Evolutionary conservation across 768 basidiomycete species (phyloP), one percentile per base, ranked within the genome.

Genomic region (Gloeophyllum trabeum): DNA sequence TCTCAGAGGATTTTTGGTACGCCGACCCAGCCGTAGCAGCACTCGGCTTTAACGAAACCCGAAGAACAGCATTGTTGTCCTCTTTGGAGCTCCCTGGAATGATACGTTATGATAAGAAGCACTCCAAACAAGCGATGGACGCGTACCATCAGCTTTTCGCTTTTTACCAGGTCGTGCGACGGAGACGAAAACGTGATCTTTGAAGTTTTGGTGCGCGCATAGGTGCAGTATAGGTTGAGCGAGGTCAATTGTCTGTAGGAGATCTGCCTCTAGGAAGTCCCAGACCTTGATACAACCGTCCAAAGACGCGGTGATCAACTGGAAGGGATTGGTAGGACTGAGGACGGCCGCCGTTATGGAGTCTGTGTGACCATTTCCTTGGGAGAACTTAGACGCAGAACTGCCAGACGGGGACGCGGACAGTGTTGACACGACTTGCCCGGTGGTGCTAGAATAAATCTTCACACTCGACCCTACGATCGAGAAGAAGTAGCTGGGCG

Each of bases 251-350:
- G 81, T 86, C 46, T 79, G 76, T 45, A 97, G 64, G 7, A 96
- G 62, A 5, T 70, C 66, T 4, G 81, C 91, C 45, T 96, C 92
- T 26, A 93, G 63, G 59, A 85, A 93, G 62, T 98, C 91, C 96
- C 96, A 99, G 20, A 96, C 63, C 56, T 86, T 76, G 47, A 98
- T 61, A 25, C 70, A 71, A n/a, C 92, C 94, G 50, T 91, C 84
- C 45, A 79, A 53, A 5, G 88, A 87, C 38, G 78, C 81, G 7
- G 90, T 90, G 48, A 97, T 76, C 48, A 99, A 61, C 58, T 98
- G 96, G 48, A 90, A 86, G 20, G 78, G 69, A 61, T 96, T 98
- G 47, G 79, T 71, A 12, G 96, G 91, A 56, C 78, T 84, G 43
- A 98, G 61, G 30, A 80, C 63, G 30, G 81, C 75, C 30, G 79